A percentile compares a stretch with the other conserved stretches of the same genome.
Conservation (phyloP, 2,329 filamentous ascomycete genomes). For the Cladophialophora psammophila region DNA sequence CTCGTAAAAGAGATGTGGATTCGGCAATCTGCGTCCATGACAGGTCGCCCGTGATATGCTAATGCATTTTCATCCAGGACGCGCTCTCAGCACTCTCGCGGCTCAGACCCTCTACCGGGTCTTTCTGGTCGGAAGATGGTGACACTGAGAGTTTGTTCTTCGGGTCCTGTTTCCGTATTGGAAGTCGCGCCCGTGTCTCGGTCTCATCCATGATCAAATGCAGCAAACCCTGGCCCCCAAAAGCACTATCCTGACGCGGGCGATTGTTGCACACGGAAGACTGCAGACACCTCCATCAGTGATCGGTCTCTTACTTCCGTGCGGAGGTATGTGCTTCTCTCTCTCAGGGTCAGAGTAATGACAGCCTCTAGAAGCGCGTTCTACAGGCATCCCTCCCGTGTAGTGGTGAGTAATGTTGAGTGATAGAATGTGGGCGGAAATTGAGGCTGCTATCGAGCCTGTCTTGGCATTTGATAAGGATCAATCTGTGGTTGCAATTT, state of each 20-base stretch:
- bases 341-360: neutral
- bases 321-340: neutral
- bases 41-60: neutral
- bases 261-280: neutral
- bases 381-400: neutral
- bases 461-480: neutral
- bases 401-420: neutral
- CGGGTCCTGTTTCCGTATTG: neutral
- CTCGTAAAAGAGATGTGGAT: slow-evolving; percentile 1
- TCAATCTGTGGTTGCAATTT: neutral
- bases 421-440: neutral
- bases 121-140: neutral
- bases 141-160: neutral
- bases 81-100: neutral
- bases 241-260: neutral
- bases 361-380: neutral
- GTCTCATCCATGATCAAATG: neutral
- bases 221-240: neutral
- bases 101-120: neutral
- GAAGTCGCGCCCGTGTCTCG: neutral
- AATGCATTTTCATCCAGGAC: neutral
- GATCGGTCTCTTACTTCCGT: slow-evolving; percentile 4
- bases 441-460: neutral
- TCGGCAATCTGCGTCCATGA: neutral
- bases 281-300: neutral